Evolutionary conservation across 495 filamentous ascomycete species (phyloP).

Genomic region (Tuber calosporum): DNA sequence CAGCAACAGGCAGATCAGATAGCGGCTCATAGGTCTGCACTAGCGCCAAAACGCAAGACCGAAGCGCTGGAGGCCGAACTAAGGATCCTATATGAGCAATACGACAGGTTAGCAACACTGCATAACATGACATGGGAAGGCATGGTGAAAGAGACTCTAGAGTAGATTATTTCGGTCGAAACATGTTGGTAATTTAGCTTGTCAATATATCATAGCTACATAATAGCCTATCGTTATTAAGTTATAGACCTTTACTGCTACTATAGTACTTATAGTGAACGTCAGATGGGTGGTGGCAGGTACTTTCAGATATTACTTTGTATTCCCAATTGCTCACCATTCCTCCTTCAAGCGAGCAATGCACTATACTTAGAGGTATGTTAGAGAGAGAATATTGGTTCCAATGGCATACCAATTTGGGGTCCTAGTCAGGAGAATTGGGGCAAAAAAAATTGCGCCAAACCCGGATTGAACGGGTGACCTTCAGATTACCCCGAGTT

Average conservation of each 20-base stretch:
- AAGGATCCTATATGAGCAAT: conserved; percentile 33
- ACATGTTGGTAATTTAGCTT: neutral
- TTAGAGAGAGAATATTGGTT: neutral
- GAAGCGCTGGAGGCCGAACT: conserved; percentile 35
- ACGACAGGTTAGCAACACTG: conserved; percentile 35
- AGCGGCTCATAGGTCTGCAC: conserved; percentile 20
- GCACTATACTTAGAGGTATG: too few species aligned
- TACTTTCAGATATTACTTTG: neutral
- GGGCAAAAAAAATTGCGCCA: conserved; percentile 27
- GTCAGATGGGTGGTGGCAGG: neutral
- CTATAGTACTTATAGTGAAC: neutral
- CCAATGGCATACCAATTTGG: neutral
- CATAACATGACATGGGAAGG: conserved; percentile 37
- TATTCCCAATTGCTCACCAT: neutral
- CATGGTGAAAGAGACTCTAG: conserved; percentile 10
- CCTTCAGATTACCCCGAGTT: conserved; percentile 30
- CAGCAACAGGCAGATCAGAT: conserved; percentile 28
- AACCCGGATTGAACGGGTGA: conserved; percentile 38
- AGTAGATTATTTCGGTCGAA: conserved; percentile 1
- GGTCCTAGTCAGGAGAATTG: neutral
- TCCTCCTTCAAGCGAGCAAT: neutral
- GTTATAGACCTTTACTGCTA: neutral
- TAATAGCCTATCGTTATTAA: neutral
- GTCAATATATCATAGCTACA: neutral
- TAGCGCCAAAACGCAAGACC: conserved; percentile 25